These are phyloP conservation scores for Lyophyllum shimeji DNA, from an alignment of 768 basidiomycete species.

Conservation along the genomic window DNA sequence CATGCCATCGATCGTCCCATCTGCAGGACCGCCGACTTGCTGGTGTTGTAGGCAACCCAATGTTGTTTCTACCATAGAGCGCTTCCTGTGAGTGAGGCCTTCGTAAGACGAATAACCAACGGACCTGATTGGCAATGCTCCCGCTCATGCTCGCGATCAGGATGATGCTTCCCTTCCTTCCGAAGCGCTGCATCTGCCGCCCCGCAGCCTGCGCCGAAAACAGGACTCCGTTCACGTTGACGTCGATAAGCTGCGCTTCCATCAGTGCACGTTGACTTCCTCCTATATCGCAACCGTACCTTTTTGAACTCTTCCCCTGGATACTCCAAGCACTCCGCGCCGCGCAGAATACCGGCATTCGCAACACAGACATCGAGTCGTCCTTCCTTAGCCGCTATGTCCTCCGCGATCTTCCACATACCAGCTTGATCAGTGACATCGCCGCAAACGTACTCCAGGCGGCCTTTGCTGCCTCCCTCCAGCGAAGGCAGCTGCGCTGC, in stretches of 20 bases:
- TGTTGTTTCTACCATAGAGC: constrained; percentile 46
- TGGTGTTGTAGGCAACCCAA: constrained; percentile 73
- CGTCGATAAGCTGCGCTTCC: constrained; percentile 46
- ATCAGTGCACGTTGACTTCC: not conserved
- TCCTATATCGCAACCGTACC: constrained; percentile 28
- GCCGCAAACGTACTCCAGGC: constrained; percentile 47
- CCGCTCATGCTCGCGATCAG: constrained; percentile 63
- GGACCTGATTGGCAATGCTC: constrained; percentile 58
- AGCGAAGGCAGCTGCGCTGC: constrained; percentile 31
- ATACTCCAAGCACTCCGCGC: constrained; percentile 56
- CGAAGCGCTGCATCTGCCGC: constrained; percentile 51
- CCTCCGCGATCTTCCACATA: constrained; percentile 45
- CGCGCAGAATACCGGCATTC: constrained; percentile 60
- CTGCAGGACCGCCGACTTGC: constrained; percentile 78
- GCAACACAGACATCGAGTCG: constrained; percentile 66
- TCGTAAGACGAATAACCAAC: constrained; percentile 6
- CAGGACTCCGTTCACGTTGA: constrained; percentile 60
- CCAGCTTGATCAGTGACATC: constrained; percentile 58
- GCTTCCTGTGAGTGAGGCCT: not conserved
- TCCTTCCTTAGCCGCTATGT: constrained; percentile 57
- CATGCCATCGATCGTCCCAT: constrained; percentile 78
- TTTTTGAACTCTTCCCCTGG: constrained; percentile 55
- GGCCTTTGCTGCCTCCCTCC: constrained; percentile 24
- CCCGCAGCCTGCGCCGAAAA: constrained; percentile 64
- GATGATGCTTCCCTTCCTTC: constrained; percentile 53